phyloP scores from a whole-genome alignment of 1,284 basidiomycete genomes.

The Megacollybia platyphylla region DNA sequence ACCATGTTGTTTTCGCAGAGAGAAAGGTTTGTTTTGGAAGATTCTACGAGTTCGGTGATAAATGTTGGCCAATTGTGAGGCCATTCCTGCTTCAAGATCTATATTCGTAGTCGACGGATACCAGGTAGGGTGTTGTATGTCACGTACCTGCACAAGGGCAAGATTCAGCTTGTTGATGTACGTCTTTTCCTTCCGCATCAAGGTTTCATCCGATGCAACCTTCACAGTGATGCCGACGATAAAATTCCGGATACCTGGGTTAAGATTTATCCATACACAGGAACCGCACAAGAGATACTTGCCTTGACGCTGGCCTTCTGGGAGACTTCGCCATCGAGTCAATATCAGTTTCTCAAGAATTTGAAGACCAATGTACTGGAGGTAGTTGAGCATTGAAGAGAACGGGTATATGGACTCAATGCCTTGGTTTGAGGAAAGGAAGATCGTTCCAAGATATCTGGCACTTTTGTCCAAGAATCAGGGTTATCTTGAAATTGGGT shows the following conservation, averaged over 20 bases:
- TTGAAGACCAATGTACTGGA: slow-evolving; percentile 85
- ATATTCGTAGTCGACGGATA: slow-evolving; percentile 7
- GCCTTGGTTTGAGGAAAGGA: slow-evolving; percentile 82
- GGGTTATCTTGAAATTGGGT: slow-evolving; percentile 96
- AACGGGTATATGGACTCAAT: slow-evolving; percentile 2
- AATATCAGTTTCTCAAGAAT: slow-evolving; percentile 91
- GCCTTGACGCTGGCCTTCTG: slow-evolving; percentile 89
- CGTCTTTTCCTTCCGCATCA: slow-evolving; percentile 86
- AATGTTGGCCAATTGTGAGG: slow-evolving; percentile 99
- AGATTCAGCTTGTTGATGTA: slow-evolving; percentile 97
- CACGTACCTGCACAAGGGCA: slow-evolving; percentile 80
- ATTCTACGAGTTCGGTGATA: slow-evolving; percentile 95
- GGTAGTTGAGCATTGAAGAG: slow-evolving; percentile 3
- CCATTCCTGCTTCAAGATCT: slow-evolving; percentile 99
- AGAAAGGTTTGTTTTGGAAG: slow-evolving; percentile 91
- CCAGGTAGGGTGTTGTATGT: background rate
- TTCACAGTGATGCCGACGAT: slow-evolving; percentile 91
- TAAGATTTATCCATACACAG: slow-evolving; percentile 3
- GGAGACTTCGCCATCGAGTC: slow-evolving; percentile 93
- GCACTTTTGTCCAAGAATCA: slow-evolving; percentile 98
- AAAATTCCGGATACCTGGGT: slow-evolving; percentile 88
- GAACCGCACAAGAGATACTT: slow-evolving; percentile 9
- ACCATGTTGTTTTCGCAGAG: slow-evolving; percentile 99
- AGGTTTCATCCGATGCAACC: slow-evolving; percentile 79
- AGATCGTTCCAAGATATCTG: slow-evolving; percentile 83